Base-by-base conservation (phyloP, 179 eudicot species). In the Vitellaria paradoxa region DNA sequence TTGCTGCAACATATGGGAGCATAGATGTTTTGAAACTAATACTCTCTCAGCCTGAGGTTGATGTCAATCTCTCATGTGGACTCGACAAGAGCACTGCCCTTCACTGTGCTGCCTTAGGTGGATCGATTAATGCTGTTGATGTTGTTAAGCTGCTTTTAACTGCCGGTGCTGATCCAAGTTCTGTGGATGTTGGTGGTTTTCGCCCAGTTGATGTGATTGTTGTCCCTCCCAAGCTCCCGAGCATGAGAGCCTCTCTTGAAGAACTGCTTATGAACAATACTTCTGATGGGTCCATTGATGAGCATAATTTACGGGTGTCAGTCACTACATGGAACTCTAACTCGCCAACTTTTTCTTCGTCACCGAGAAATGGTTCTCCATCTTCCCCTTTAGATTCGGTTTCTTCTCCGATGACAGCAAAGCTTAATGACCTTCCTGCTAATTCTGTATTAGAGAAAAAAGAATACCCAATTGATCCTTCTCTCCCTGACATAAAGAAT, bases 1-100 rank as follows among this genome's bases (percentile, higher is more conserved):
- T 89, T 37, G 91, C 93, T 81, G 84, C 93, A 69, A 82, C 84
- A 78, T 89, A 86, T 82, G 91, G 93, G 5, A 86, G 91, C 74
- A 78, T 79, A 62, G 82, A 88, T 24, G 74, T 89, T 18, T 23
- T 89, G 76, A 80, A 74, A 26, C 84, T 81, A 65, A 89, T 89
- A 76, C 89, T 89, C 26, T 79, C 84, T 61, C 78, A 77, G 59
- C 85, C 85, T 4, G 12, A 53, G 45, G 84, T 85, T 7, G 86
- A 88, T 85, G 86, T 86, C 42, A 86, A 89, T 73, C 75, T 81
- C 2, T 84, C 88, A 52, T 86, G 88, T 47, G 88, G 89, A 20
- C 77, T 84, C 5, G 89, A 88, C 76, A 86, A 87, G 11, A 85
- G 82, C 56, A 87, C 91, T 5, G 91, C 93, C 70, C 91, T 89